Conservation (phyloP, 2,329 filamentous ascomycete genomes). For the Neofusicoccum cordaticola region DNA sequence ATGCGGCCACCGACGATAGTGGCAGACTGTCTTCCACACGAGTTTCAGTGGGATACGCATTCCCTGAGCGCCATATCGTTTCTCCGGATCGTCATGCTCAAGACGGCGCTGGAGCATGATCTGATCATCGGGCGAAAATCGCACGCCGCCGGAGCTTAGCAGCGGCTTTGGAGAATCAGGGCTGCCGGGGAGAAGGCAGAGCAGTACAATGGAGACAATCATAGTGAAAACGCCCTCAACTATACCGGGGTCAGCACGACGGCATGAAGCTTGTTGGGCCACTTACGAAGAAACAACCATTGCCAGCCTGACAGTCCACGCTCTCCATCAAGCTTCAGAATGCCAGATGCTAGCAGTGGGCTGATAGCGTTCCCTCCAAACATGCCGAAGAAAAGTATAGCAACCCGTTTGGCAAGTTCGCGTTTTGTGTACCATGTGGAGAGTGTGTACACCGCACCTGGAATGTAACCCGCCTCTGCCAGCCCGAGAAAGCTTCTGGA, state of each 20-base stretch:
- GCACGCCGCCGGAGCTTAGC: slow-evolving; percentile 38
- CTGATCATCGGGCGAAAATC: slow-evolving; percentile 36
- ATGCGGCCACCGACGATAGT: slow-evolving; percentile 46
- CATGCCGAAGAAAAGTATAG: slow-evolving; percentile 55
- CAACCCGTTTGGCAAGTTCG: slow-evolving; percentile 48
- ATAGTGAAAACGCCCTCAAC: slow-evolving; percentile 48
- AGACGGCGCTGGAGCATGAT: slow-evolving; percentile 36
- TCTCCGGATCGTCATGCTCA: slow-evolving; percentile 32
- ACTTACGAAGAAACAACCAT: slow-evolving; percentile 50
- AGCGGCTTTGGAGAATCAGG: slow-evolving; percentile 43
- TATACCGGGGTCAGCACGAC: slow-evolving; percentile 19
- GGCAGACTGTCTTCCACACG: slow-evolving; percentile 45
- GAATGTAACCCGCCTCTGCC: slow-evolving; percentile 53
- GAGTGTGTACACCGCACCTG: slow-evolving; percentile 51
- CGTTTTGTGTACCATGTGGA: slow-evolving; percentile 51
- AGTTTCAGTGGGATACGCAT: slow-evolving; percentile 38
- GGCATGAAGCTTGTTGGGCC: not conserved
- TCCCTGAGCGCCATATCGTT: slow-evolving; percentile 33
- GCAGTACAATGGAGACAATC: slow-evolving; percentile 37
- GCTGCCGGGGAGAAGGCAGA: slow-evolving; percentile 45
- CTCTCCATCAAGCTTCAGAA: slow-evolving; percentile 45
- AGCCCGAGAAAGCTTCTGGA: slow-evolving; percentile 47
- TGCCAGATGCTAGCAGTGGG: slow-evolving; percentile 49
- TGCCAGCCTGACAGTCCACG: slow-evolving; percentile 49
- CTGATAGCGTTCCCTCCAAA: slow-evolving; percentile 52